A percentile compares a stretch with the other conserved stretches of the same genome.
These are phyloP conservation scores for Emericellopsis terricola DNA, from an alignment of 495 filamentous ascomycete genomes.

Conservation along the genomic window DNA sequence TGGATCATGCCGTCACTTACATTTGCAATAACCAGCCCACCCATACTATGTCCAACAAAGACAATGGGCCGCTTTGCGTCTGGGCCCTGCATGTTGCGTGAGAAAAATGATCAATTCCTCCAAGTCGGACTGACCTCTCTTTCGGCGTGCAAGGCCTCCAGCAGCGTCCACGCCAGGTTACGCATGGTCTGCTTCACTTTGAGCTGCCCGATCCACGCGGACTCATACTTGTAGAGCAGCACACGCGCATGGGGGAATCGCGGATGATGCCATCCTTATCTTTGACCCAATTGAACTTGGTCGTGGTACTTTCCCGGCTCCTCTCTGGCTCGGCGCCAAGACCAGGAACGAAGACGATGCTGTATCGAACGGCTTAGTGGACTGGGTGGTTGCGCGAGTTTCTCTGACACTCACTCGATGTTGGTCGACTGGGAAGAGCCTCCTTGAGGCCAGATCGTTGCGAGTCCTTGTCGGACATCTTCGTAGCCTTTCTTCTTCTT, in stretches of 20 bases:
- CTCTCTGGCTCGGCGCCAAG: constrained; percentile 43
- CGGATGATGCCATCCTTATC: constrained; percentile 8
- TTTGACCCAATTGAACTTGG: constrained; percentile 38
- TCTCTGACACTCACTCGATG: constrained; percentile 11
- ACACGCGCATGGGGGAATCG: constrained; percentile 13
- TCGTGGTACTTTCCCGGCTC: constrained; percentile 37
- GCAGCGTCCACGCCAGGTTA: constrained; percentile 12
- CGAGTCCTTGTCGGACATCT: constrained; percentile 11
- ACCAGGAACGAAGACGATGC: constrained; percentile 45
- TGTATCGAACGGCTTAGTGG: no score
- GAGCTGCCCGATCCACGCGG: constrained; percentile 12
- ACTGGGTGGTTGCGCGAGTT: constrained; percentile 3
- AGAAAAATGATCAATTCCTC: constrained; percentile 1
- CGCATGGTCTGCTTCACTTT: constrained; percentile 17
- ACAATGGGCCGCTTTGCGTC: constrained; percentile 17
- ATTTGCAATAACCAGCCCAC: constrained; percentile 41
- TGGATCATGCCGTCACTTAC: no score
- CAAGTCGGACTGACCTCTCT: constrained; percentile 6
- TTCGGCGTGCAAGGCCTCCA: constrained; percentile 10
- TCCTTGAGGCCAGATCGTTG: constrained; percentile 13
- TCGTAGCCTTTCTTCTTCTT: constrained; percentile 13
- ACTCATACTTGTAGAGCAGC: constrained; percentile 14
- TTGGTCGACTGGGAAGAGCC: constrained; percentile 9
- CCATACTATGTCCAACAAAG: constrained; percentile 38
- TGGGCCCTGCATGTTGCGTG: constrained; percentile 7